These are phyloP conservation scores for Stereocaulon alpinum DNA, from an alignment of 495 filamentous ascomycete genomes.

Conservation along the genomic window DNA sequence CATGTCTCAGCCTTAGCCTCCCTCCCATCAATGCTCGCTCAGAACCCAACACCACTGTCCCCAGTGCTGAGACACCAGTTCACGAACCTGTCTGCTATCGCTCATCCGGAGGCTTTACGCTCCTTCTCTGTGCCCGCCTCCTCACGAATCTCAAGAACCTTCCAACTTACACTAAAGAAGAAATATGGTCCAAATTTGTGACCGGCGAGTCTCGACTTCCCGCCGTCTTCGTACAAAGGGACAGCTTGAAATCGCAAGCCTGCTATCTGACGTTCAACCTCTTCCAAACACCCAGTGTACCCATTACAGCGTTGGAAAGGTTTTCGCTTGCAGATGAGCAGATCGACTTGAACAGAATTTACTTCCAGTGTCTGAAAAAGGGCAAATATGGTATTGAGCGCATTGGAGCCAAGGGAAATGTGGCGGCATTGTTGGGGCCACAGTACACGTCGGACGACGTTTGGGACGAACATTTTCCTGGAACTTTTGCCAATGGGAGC, in stretches of 20 bases:
- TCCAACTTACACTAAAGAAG: conserved; percentile 1
- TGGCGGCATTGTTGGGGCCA: conserved; percentile 15
- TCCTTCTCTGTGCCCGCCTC: conserved; percentile 10
- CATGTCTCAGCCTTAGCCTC: not conserved
- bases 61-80: not conserved
- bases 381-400: not conserved
- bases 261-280: conserved; percentile 12
- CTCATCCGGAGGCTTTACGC: conserved; percentile 1
- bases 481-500: not conserved
- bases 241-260: not conserved
- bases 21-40: not conserved
- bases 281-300: not conserved
- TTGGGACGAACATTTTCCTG: not conserved
- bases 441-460: not conserved
- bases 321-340: conserved; percentile 10
- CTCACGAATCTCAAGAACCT: conserved; percentile 9
- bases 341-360: conserved; percentile 11
- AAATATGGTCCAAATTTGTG: conserved; percentile 10
- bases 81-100: conserved; percentile 6
- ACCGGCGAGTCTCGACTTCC: conserved; percentile 2
- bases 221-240: conserved; percentile 6
- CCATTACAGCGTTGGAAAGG: conserved; percentile 6
- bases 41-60: not conserved
- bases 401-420: conserved; percentile 5
- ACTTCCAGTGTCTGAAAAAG: conserved; percentile 9